These are phyloP conservation scores for Arctostaphylos glauca DNA, from an alignment of 148 eudicot genomes.

Conservation along the genomic window DNA sequence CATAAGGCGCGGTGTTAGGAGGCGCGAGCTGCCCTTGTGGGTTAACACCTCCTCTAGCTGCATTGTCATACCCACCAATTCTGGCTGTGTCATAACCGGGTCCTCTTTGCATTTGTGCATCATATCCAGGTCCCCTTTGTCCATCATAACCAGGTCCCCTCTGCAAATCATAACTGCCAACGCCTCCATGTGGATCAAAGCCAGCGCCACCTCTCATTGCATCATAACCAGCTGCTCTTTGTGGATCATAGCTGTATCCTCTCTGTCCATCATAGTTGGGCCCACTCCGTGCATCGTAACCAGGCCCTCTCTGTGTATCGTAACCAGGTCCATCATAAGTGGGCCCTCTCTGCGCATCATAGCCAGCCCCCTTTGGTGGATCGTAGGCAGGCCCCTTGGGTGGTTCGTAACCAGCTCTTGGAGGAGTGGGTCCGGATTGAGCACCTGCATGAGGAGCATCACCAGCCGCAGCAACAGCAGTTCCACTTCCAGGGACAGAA, in stretches of 20 bases:
- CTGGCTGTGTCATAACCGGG: slow-evolving; percentile 35
- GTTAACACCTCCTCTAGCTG: slow-evolving; percentile 37
- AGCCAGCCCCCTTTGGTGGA: slow-evolving; percentile 37
- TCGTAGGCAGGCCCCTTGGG: slow-evolving; percentile 37
- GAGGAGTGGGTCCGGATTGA: slow-evolving; percentile 41
- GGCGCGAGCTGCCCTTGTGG: slow-evolving; percentile 39
- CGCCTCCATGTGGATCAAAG: slow-evolving; percentile 35
- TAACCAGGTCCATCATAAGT: slow-evolving; percentile 24
- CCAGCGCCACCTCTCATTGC: slow-evolving; percentile 32
- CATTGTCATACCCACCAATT: slow-evolving; percentile 33
- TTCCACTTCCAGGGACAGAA: slow-evolving; percentile 33
- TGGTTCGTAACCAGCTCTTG: slow-evolving; percentile 46
- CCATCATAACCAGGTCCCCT: slow-evolving; percentile 27
- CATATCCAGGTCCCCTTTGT: slow-evolving; percentile 20
- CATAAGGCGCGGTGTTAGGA: slow-evolving; percentile 37
- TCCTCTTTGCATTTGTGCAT: slow-evolving; percentile 33
- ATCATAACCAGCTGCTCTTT: slow-evolving; percentile 35
- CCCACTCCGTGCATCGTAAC: slow-evolving; percentile 30
- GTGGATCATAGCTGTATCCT: slow-evolving; percentile 28
- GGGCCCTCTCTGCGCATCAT: slow-evolving; percentile 29
- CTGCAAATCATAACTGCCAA: slow-evolving; percentile 27
- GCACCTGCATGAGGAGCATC: slow-evolving; percentile 43
- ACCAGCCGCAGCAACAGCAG: slow-evolving; percentile 35
- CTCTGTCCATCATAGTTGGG: slow-evolving; percentile 27
- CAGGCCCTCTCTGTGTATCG: slow-evolving; percentile 43